Base-by-base conservation (phyloP, 2,329 filamentous ascomycete species). In the Fusarium verticillioides region DNA sequence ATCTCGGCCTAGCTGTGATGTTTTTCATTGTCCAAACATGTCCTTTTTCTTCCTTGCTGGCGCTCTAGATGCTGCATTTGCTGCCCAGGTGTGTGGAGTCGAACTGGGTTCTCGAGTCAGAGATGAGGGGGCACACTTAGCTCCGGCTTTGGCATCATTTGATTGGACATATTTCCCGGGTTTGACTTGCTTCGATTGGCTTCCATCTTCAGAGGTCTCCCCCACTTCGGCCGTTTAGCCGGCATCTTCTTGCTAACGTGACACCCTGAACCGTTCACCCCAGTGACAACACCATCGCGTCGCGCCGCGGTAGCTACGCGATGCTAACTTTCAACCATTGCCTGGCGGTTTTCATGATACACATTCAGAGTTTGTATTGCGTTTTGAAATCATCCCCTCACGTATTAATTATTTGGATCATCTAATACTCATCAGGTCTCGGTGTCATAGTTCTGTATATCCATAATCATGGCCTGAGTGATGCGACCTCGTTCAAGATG, bases 391-490 rank as follows among this genome's bases (percentile, higher is more conserved):
- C 16, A 7, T 12, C 42, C 18, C 10, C 10, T 11, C 15, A 18
- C 3, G 42, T 7, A 3, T 9, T 11, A 23, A 9, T 21, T 9
- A 19, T 11, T 19, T 7, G 44, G 46, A 5, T 28, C 18, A 12
- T 10, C 43, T 23, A 12, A 16, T 8, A 15, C 44, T 26, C 10
- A 23, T 58, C 30, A 18, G 23, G 21, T 9, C 18, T 54, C 49
- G 2, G 8, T 4, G 11, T 63, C 57, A 2, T 34, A 57, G 13
- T 64, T 72, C 18, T 77, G 73, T 15, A 77, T 73, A 2, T 73
- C 71, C 58, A 69, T 74, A 4, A 77, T 77, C 70, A 77, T 77
- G 3, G 68, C 65, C 7, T 77, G 50, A 1, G 71, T 77, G 19
- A 77, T 58, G 3, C 72, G 64, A 18, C 75, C 66, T n/a, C 75